Base-by-base conservation (phyloP, 352 stramenopile species). In the Phytophthora cryptogea region DNA sequence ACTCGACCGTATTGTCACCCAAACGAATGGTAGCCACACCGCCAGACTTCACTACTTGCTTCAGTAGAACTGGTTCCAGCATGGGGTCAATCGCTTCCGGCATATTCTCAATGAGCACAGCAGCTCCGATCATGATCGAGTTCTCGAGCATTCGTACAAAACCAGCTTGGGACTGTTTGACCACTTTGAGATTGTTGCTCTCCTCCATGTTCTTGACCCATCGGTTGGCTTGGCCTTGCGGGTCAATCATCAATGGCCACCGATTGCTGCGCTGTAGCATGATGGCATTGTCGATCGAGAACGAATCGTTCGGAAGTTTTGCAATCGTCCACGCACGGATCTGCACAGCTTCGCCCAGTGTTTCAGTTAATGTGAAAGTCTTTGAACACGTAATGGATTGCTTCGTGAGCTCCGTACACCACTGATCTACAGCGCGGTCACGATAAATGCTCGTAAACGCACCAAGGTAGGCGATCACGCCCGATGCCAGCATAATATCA, bases 181-280 rank as follows among this genome's bases (percentile, higher is more conserved):
- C 88, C 13, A 98, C 91, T 56, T 98, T 98, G 20, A 98, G 63
- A 14, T 84, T 92, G 37, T 84, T 90, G 31, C 77, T 78, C 41
- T 87, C 79, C 62, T 98, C 92, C 89, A 98, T 96, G 59, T 97
- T 98, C 59, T 97, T 97, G 1, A 98, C 82, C 95, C 95, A 98
- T 23, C 89, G 84, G 62, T 98, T 98, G 0, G 94, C 94, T 58
- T 98, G 95, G 0, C 90, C 94, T 63, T 98, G 93, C 0, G 95
- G 95, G 35, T 98, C 95, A 44, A 98, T 98, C 93, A 98, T 97
- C n/a, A 98, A 74, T 8, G 95, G 95, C 93, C 94, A 98, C 2
- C 92, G 85, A 59, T 97, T 97, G 50, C 76, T 94, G 10, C 83
- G 71, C 31, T 91, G 82, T 11, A 98, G 59, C 83, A 98, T 97